A percentile compares a stretch with the other conserved stretches of the same genome.
Evolutionary conservation across 257 asterid genomes (phyloP).

Genomic region (Asclepias syriaca): DNA sequence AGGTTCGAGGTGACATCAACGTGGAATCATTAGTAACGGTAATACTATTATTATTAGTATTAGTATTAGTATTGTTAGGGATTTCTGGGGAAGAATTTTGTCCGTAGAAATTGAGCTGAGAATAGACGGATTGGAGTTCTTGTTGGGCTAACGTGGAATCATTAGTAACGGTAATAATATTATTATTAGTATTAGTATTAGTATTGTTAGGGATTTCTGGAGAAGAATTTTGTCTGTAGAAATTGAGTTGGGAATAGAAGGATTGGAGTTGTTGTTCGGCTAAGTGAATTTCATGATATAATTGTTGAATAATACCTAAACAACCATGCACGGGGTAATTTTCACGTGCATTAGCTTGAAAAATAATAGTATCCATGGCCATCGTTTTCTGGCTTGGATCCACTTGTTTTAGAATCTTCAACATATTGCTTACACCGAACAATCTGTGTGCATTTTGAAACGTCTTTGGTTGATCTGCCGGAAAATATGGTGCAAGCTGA

Average conservation of each 20-base stretch:
- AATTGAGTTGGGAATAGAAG: constrained; percentile 54
- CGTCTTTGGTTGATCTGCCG: constrained; percentile 72
- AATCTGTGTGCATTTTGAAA: constrained; percentile 72
- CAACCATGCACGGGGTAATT: constrained; percentile 72
- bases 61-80: too few relatives aligned
- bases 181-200: too few relatives aligned
- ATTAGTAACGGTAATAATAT: too few relatives aligned
- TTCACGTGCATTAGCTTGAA: constrained; percentile 61
- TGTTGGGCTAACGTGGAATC: too few relatives aligned
- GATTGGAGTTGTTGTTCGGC: constrained; percentile 66
- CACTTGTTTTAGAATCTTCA: constrained; percentile 52
- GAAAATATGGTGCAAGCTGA: constrained; percentile 78
- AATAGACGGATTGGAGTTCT: too few relatives aligned
- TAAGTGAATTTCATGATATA: constrained; percentile 39
- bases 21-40: constrained; percentile 47
- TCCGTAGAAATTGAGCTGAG: too few relatives aligned
- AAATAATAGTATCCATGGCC: constrained; percentile 73
- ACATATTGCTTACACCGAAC: constrained; percentile 72
- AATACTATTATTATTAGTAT: too few relatives aligned
- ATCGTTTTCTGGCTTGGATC: constrained; percentile 48
- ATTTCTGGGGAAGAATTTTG: too few relatives aligned
- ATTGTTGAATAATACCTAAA: constrained; percentile 45
- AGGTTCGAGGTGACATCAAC: constrained; percentile 37
- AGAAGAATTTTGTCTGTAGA: constrained; percentile 42
- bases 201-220: constrained; percentile 31